A percentile compares a stretch with the other conserved stretches of the same genome.
These are phyloP conservation scores for Trametes cingulata DNA, from an alignment of 768 basidiomycete species.

Conservation along the genomic window DNA sequence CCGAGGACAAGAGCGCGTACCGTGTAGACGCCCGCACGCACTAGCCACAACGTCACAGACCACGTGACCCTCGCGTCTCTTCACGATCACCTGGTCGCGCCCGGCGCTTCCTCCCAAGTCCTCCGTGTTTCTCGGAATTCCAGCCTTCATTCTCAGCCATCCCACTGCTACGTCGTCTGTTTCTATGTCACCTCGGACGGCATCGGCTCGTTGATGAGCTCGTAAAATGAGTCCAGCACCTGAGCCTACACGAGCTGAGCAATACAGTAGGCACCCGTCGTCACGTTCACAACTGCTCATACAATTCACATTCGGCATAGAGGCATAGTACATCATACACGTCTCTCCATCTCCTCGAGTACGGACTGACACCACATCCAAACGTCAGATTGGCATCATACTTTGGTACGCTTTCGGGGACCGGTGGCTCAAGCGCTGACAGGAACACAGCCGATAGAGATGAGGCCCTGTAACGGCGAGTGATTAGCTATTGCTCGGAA, in stretches of 20 bases:
- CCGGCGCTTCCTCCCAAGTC: neutral
- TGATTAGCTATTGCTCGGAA: no score
- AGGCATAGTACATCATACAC: neutral
- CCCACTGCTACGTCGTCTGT: no score
- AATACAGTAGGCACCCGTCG: no score
- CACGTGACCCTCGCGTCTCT: neutral
- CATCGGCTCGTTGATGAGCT: no score
- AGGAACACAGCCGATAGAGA: slow-evolving; percentile 10
- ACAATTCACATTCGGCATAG: no score
- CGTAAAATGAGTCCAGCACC: no score
- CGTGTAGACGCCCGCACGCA: neutral
- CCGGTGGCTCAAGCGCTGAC: neutral
- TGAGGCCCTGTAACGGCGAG: neutral
- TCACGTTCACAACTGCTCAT: no score
- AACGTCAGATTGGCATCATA: no score
- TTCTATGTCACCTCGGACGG: no score
- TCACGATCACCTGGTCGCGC: neutral
- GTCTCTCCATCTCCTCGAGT: neutral
- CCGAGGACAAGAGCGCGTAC: neutral
- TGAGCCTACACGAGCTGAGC: no score
- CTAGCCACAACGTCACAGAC: neutral
- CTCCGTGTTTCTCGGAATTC: neutral
- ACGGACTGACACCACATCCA: no score
- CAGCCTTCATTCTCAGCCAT: neutral
- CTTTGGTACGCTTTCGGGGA: no score